Conservation (phyloP, 2,329 filamentous ascomycete species). For the Aureobasidium sp. region DNA sequence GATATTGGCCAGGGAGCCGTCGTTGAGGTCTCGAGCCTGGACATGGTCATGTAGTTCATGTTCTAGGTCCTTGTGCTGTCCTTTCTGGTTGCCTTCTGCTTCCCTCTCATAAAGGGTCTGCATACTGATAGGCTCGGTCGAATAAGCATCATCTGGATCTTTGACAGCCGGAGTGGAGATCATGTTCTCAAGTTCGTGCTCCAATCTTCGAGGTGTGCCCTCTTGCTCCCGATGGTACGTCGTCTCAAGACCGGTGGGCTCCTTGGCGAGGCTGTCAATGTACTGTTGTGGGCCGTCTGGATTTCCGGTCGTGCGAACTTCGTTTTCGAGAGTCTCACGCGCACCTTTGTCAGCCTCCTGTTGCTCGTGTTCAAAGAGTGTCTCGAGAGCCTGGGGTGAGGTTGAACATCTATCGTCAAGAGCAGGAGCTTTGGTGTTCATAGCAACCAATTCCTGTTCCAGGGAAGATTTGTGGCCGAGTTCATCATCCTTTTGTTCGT, state of each 20-base stretch:
- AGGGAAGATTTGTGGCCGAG: conserved; percentile 10
- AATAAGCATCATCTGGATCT: conserved; percentile 9
- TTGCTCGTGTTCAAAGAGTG: conserved; percentile 15
- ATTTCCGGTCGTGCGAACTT: background rate
- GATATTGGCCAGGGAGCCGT: conserved; percentile 3
- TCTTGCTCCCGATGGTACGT: conserved; percentile 40
- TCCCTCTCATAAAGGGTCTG: conserved; percentile 17
- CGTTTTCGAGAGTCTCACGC: conserved; percentile 10
- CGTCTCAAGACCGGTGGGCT: conserved; percentile 43
- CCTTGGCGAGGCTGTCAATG: conserved; percentile 1
- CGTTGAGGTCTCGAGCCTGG: background rate
- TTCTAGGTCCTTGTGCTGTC: conserved; percentile 1
- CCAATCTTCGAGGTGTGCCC: conserved; percentile 13
- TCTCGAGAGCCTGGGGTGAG: conserved; percentile 16
- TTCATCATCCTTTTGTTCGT: conserved; percentile 30
- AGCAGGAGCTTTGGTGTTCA: background rate
- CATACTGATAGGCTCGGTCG: conserved; percentile 16
- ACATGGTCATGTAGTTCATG: conserved; percentile 9
- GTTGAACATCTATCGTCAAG: conserved; percentile 7
- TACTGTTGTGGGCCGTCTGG: background rate
- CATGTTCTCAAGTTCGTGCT: conserved; percentile 15
- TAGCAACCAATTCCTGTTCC: conserved; percentile 18
- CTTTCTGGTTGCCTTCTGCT: background rate
- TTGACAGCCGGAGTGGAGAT: background rate
- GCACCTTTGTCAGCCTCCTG: background rate